Conservation (phyloP, 306 rosid genomes). For the Glycine tomentella region DNA sequence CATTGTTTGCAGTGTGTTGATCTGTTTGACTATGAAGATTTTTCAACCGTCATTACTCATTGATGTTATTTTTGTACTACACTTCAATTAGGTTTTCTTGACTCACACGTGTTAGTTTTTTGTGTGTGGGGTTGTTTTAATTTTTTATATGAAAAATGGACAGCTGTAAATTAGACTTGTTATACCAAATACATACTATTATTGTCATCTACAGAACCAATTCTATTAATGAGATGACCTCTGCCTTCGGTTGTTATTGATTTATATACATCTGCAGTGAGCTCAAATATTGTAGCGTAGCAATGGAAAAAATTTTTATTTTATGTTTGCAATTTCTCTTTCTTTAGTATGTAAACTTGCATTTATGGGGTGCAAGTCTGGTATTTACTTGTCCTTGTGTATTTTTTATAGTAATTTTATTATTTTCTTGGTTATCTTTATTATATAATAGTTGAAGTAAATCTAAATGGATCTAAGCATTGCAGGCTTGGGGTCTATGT, state of each 20-base stretch:
- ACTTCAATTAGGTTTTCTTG: background rate
- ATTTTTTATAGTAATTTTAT: background rate
- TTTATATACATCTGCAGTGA: slow-evolving; percentile 14
- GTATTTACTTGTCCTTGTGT: slow-evolving; percentile 13
- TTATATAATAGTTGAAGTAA: slow-evolving; percentile 13
- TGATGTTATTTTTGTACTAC: slow-evolving; percentile 14
- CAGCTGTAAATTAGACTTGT: slow-evolving; percentile 16
- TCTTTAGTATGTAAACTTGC: slow-evolving; percentile 13
- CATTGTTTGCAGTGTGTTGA: slow-evolving; percentile 4
- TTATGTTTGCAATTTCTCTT: background rate
- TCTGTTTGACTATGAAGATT: slow-evolving; percentile 25
- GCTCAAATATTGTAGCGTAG: slow-evolving; percentile 1
- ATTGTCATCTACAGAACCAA: slow-evolving; percentile 15
- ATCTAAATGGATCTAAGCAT: slow-evolving; percentile 34
- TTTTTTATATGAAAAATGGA: slow-evolving; percentile 15
- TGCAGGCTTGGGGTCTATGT: slow-evolving; percentile 79
- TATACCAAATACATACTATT: slow-evolving; percentile 8
- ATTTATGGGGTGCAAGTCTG: slow-evolving; percentile 29
- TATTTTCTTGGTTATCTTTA: background rate
- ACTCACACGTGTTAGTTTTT: slow-evolving; percentile 14
- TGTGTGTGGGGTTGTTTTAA: background rate
- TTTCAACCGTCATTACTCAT: slow-evolving; percentile 12
- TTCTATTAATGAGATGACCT: slow-evolving; percentile 4
- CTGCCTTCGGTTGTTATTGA: slow-evolving; percentile 32
- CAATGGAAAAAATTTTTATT: slow-evolving; percentile 4